A percentile compares a stretch with the other conserved stretches of the same genome.
These are phyloP conservation scores for Lobosporangium transversale DNA, from an alignment of 192 early-diverging fungal genomes.

Conservation along the genomic window DNA sequence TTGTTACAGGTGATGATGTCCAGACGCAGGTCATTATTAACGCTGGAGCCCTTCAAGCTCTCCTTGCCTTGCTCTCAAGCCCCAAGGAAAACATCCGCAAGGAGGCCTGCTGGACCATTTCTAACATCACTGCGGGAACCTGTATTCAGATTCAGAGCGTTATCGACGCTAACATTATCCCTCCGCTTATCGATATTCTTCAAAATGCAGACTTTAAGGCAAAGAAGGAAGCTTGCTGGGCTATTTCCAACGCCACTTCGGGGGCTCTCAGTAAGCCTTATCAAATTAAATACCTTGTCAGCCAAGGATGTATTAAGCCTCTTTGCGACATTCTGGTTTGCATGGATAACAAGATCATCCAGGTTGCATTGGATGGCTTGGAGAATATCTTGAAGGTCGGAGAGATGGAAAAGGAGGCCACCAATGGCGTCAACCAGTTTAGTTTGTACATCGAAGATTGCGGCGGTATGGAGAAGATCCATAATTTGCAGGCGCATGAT, in stretches of 20 bases:
- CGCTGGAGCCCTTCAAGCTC: conserved; percentile 82
- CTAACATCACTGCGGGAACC: conserved; percentile 98
- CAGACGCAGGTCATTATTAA: conserved; percentile 98
- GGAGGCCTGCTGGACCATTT: conserved; percentile 99
- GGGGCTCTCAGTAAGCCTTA: conserved; percentile 90
- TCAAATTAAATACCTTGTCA: conserved; percentile 94
- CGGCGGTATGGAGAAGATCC: conserved; percentile 95
- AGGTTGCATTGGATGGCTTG: conserved; percentile 97
- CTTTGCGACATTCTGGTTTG: conserved; percentile 92
- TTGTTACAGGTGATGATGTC: conserved; percentile 97
- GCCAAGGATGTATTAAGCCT: conserved; percentile 94
- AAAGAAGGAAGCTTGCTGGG: conserved; percentile 99
- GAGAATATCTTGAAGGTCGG: conserved; percentile 99
- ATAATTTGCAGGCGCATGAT: conserved; percentile 94
- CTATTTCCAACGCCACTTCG: conserved; percentile 97
- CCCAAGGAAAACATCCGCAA: conserved; percentile 97
- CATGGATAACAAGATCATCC: conserved; percentile 96
- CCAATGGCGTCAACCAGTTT: conserved; percentile 83
- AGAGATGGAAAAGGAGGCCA: conserved; percentile 79
- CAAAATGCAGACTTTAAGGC: conserved; percentile 95
- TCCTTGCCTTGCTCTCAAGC: conserved; percentile 84
- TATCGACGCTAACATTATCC: conserved; percentile 95
- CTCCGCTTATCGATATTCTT: conserved; percentile 90
- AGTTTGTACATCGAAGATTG: conserved; percentile 92
- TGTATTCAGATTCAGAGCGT: conserved; percentile 94